phyloP scores from a whole-genome alignment of 805 yeast species.

The Kuraishia piskuri region DNA sequence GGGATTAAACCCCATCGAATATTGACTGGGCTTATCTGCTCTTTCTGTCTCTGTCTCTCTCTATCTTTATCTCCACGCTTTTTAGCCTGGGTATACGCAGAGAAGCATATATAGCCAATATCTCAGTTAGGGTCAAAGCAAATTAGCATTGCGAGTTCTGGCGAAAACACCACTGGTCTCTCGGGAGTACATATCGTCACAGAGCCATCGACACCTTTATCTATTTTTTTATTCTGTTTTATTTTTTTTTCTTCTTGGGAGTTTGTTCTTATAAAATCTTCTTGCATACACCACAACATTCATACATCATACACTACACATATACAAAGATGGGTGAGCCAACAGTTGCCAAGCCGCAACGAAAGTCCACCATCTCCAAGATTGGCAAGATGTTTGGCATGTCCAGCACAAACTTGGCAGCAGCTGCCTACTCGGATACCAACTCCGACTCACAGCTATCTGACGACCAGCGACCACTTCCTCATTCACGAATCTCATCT shows the following conservation, averaged over 20 bases:
- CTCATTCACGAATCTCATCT: conserved; percentile 4
- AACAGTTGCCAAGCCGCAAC: conserved; percentile 9
- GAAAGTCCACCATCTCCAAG: conserved; percentile 14
- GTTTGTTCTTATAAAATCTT: too few relatives aligned
- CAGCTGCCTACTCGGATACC: background rate
- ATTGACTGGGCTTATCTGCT: background rate
- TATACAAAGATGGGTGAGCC: conserved; percentile 5
- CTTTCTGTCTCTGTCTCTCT: too few relatives aligned
- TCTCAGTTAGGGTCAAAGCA: background rate
- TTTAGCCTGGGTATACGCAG: background rate
- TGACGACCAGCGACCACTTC: background rate
- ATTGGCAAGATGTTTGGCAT: conserved; percentile 17
- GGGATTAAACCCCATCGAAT: background rate
- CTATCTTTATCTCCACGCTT: too few relatives aligned
- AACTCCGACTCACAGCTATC: background rate
- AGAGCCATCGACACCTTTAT: background rate
- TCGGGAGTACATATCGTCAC: background rate
- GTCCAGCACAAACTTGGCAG: conserved; percentile 4
- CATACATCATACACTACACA: background rate
- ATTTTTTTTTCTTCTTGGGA: background rate
- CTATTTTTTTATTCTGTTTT: background rate
- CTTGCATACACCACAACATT: background rate
- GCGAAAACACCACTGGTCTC: too few relatives aligned
- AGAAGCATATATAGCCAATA: background rate
- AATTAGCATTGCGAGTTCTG: too few relatives aligned